Evolutionary conservation across 495 filamentous ascomycete species (phyloP), one percentile per base, ranked within the genome.

Genomic region (Hyaloscypha hepaticicola): DNA sequence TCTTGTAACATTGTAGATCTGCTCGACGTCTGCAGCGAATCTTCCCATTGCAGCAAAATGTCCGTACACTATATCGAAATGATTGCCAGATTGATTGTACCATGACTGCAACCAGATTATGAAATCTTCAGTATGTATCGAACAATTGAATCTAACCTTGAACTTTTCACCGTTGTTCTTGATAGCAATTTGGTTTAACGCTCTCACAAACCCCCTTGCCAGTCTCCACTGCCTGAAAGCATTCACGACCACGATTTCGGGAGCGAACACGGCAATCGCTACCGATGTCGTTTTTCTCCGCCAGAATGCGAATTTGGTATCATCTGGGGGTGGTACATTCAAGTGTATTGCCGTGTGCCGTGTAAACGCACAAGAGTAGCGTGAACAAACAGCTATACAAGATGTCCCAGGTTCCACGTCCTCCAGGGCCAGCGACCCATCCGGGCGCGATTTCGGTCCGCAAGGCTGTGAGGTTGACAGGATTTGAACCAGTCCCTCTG

Each of bases 271-370:
- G 0, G 68, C 74, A 25, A 75, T 59, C 0, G 73, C 6, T 5
- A 79, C 57, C 73, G 72, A 78, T 51, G 51, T 60, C n/a, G 63
- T 59, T 27, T 66, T 66, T 38, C 45, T 5, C 34, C 27, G 0
- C 58, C 56, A 59, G 26, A 58, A 22, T n/a, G 21, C 19, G 12
- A 62, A 41, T 29, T 51, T 58, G 1, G 45, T 51, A 0, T 53
- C 56, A 21, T 25, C 38, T 14, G 60, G 34, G 3, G 61, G 53
- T n/a, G 75, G 66, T 16, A 81, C 61, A 64, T 82, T 75, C 1
- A 78, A 63, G 59, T 82, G 79, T 1, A 82, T 64, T 4, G 78
- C 74, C 8, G n/a, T n/a, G n/a, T n/a, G n/a, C n/a, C n/a, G 77
- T 77, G 74, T 77, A 81, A 19, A 80, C 66, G 58, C 79, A 80